Evolutionary conservation across 257 asterid species (phyloP), one percentile per base, ranked within the genome.

Genomic region (Scutellaria baicalensis): DNA sequence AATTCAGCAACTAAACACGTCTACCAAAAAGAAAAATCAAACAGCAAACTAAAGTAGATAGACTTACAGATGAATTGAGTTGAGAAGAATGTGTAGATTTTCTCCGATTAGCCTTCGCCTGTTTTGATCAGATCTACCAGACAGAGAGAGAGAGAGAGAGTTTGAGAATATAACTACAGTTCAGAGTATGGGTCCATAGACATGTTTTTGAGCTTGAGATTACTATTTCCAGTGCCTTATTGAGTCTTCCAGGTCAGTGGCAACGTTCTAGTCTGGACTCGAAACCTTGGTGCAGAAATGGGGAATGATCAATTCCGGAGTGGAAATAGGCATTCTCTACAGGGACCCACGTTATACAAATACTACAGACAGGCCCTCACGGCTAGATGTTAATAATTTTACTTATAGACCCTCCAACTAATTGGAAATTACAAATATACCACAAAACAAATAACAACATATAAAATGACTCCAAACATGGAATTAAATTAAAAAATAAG

Each of bases 91-190:
- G 49, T 57, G 13, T 14, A 18, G 51, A 21, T 14, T 50, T 43
- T n/a, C 58, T n/a, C n/a, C 9, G n/a, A 33, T 72, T 39, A 74
- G 77, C 82, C 71, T 61, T 59, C 45, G 47, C 42, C 47, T 47
- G 59, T 47, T 36, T 35, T 61, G 80, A 58, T 70, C 71, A 79
- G 87, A 79, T 82, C 84, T 72, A 59, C 68, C 52, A 55, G 59
- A n/a, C n/a, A n/a, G n/a, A 54, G 0, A 11, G 17, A 43, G 33
- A 56, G 69, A 43, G 39, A 59, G 69, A 72, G 45, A 51, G 27
- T 12, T 58, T 47, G 60, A 42, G 59, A 27, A 27, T 31, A 35
- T 27, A 33, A 38, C 6, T 52, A 40, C 54, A 61, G 38, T 58
- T 13, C 33, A 43, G 40, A 8, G 64, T 52, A 44, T 36, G 58